phyloP scores from a whole-genome alignment of 169 alveolate species.

The Plasmodium vivax region DNA sequence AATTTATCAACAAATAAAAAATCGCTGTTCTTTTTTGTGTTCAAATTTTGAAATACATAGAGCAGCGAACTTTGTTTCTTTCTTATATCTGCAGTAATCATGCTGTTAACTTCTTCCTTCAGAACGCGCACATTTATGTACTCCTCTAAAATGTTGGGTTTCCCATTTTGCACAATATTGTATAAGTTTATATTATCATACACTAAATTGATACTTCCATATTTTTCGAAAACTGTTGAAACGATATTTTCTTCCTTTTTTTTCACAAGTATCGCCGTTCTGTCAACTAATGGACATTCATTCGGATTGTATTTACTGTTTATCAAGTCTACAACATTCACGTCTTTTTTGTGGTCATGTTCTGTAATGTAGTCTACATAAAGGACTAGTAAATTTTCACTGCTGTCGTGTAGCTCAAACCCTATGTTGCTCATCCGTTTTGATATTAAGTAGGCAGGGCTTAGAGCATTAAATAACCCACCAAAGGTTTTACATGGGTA shows the following conservation, averaged over 20 bases:
- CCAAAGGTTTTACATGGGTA: constrained; percentile 74
- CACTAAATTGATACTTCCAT: constrained; percentile 16
- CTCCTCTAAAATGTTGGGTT: constrained; percentile 47
- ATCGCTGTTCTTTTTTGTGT: constrained; percentile 26
- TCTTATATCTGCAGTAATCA: constrained; percentile 66
- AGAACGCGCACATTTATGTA: constrained; percentile 48
- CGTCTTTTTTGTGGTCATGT: constrained; percentile 61
- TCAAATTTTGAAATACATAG: constrained; percentile 69
- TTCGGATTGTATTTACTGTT: constrained; percentile 50
- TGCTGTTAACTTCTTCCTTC: constrained; percentile 62
- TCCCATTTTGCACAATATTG: constrained; percentile 31
- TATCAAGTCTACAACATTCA: constrained; percentile 39
- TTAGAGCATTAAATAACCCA: constrained; percentile 65
- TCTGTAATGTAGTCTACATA: constrained; percentile 64
- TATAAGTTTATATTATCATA: constrained; percentile 63
- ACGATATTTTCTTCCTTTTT: constrained; percentile 33
- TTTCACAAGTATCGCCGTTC: constrained; percentile 50
- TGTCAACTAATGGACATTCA: constrained; percentile 57
- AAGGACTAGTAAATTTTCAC: constrained; percentile 46
- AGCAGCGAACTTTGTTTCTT: constrained; percentile 63
- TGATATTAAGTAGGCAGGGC: constrained; percentile 43
- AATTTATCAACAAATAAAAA: constrained; percentile 68
- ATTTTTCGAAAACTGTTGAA: constrained; percentile 47
- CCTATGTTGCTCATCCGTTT: constrained; percentile 59
- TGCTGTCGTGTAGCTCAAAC: constrained; percentile 50